Base-by-base conservation (phyloP, 2,329 filamentous ascomycete species). In the Penicillium digitatum region DNA sequence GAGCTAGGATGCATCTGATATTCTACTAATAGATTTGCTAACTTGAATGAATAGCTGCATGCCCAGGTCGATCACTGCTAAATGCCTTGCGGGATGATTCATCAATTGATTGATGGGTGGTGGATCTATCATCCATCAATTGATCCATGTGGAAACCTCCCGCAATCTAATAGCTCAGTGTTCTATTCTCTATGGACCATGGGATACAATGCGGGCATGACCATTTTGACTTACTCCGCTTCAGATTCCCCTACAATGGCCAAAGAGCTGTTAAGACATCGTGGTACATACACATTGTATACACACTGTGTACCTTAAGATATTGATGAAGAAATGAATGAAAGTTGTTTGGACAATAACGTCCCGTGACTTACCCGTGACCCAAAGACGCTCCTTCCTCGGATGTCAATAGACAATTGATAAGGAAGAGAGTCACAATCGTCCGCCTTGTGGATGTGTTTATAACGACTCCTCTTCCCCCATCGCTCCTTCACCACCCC, bases 191-290 rank as follows among this genome's bases (percentile, higher is more conserved):
- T 60, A 74, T 85, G 81, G 78, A 79, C 76, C 75, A 72, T 74
- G 84, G 83, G 85, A 87, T 87, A 87, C 84, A 87, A 85, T 80
- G 82, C 80, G 76, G 82, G 85, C 87, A 79, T 57, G 51, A 52
- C 58, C 64, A 70, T 62, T 66, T 69, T 65, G 67, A 62, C 72
- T 72, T 75, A 73, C 74, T 74, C 71, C 68, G 70, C 69, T 72
- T 70, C 65, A 66, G 66, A 68, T 62, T 69, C 67, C 63, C 59
- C 61, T 63, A 72, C 68, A 69, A 65, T 70, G 59, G 70, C 72
- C 56, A 66, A 61, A 63, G 57, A 68, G 71, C 68, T 64, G 66
- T 68, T 74, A 73, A 76, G 73, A 69, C 70, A 66, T 68, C 64
- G 62, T 72, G 70, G 67, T 54, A 74, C 72, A 76, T 63, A 62